These are phyloP conservation scores for Aspergillus ruber DNA, from an alignment of 2,329 filamentous ascomycete genomes.

Conservation along the genomic window DNA sequence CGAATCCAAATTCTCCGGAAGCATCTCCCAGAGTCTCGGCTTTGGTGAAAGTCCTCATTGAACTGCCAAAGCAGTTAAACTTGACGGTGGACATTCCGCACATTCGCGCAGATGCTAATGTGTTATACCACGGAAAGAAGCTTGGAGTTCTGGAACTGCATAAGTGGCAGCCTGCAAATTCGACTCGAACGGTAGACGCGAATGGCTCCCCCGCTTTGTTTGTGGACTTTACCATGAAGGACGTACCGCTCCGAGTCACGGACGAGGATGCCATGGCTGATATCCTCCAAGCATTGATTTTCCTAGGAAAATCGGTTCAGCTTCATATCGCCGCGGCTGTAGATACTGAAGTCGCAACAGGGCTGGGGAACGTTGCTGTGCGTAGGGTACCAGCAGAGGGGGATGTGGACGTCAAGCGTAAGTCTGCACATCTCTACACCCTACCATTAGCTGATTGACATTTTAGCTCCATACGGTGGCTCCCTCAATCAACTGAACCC, in stretches of 20 bases:
- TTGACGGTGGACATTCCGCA: conserved; percentile 71
- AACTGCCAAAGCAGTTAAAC: conserved; percentile 77
- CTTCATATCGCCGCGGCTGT: conserved; percentile 73
- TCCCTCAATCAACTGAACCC: conserved; percentile 50
- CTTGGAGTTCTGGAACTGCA: conserved; percentile 73
- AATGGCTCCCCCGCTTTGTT: conserved; percentile 58
- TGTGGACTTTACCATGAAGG: conserved; percentile 67
- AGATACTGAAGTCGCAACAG: conserved; percentile 74
- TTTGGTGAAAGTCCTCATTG: conserved; percentile 70
- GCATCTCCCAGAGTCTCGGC: conserved; percentile 75
- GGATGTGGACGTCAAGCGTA: conserved; percentile 86
- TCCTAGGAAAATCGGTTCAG: conserved; percentile 62
- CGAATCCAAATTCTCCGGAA: conserved; percentile 66
- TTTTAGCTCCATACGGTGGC: conserved; percentile 54
- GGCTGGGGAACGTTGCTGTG: conserved; percentile 71
- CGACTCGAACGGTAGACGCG: conserved; percentile 58
- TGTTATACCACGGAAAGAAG: conserved; percentile 70
- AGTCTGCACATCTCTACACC: conserved; percentile 42
- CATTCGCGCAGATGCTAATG: conserved; percentile 70
- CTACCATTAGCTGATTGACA: conserved; percentile 14
- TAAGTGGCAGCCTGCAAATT: conserved; percentile 80
- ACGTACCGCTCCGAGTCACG: conserved; percentile 77
- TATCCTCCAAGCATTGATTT: conserved; percentile 73
- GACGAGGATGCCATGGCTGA: conserved; percentile 72
- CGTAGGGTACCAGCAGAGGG: conserved; percentile 79